These are phyloP conservation scores for Trametes meyenii DNA, from an alignment of 768 basidiomycete species.

Conservation along the genomic window DNA sequence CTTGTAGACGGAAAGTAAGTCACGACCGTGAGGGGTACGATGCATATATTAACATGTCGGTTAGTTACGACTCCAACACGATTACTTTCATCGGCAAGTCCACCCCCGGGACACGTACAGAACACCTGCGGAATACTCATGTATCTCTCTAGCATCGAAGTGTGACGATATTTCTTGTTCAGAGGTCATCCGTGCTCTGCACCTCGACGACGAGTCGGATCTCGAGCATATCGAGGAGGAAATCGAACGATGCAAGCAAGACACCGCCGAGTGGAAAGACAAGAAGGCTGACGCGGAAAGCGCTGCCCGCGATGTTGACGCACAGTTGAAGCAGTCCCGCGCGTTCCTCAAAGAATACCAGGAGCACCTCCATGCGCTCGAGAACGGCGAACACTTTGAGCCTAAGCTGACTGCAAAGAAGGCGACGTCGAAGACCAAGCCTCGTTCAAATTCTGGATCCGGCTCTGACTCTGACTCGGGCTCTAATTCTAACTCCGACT, in stretches of 20 bases:
- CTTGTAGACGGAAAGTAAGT: conserved; percentile 58
- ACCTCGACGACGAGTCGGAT: conserved; percentile 54
- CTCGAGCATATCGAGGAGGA: conserved; percentile 52
- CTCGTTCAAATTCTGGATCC: neutral
- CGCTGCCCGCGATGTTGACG: conserved; percentile 45
- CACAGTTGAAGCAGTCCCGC: conserved; percentile 43
- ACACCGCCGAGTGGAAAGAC: conserved; percentile 43
- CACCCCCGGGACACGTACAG: neutral
- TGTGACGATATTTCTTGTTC: conserved; percentile 66
- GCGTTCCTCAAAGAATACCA: conserved; percentile 44
- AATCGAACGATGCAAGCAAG: conserved; percentile 40
- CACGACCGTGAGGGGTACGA: neutral
- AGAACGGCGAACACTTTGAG: conserved; percentile 47
- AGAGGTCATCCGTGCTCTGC: conserved; percentile 54
- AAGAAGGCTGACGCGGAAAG: conserved; percentile 45
- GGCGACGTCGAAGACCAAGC: neutral
- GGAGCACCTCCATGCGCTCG: conserved; percentile 49
- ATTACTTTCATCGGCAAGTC: conserved; percentile 62
- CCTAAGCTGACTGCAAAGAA: conserved; percentile 44
- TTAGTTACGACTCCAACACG: conserved; percentile 57
- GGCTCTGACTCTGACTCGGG: neutral
- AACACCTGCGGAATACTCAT: neutral
- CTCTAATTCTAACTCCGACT: conserved; percentile 1
- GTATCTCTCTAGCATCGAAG: conserved; percentile 50
- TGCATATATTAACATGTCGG: neutral